Base-by-base conservation (phyloP, 257 asterid species). In the Nicotiana benthamiana region DNA sequence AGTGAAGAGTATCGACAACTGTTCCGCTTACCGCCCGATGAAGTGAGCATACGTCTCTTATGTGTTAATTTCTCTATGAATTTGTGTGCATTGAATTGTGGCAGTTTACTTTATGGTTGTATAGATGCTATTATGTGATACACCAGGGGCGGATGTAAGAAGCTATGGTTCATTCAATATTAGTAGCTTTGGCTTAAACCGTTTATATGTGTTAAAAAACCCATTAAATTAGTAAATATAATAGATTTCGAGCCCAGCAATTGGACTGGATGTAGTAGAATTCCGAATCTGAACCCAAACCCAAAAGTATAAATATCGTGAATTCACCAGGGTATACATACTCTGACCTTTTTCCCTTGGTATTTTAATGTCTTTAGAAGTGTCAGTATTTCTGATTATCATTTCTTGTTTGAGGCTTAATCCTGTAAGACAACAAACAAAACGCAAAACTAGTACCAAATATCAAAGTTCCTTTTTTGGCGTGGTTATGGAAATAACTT, bases 1-100 rank as follows among this genome's bases (percentile, higher is more conserved):
- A 92, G 90, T 85, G 98, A 96, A 92, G 99, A 96, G 85, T 96
- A 94, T 75, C 89, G 99, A 82, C 97, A 92, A 80, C 88, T 96
- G 81, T 96, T 96, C 83, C 97, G 92, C 68, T 97, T 96, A 82
- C 98, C 97, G 75, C 88, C 86, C 59, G 95, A 94, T 62, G 99
- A 96, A 91, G 99, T 96, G 85, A 90, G 96, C 83, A 75, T 80
- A 77, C 79, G 64, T 72, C 48, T 59, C 57, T 61, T 17, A 65
- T 80, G n/a, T 75, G 15, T 28, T 60, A 17, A 4, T 56, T 53
- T 67, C 75, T 67, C 11, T 36, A 24, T 68, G 32, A 6, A 70
- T 40, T 43, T 68, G 57, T 6, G 22, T 27, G 36, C 22, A 0
- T 43, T 32, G 24, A 22, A 22, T 70, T 43, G 34, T 22, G 3